Base-by-base conservation (phyloP, 1,139 yeast species). In the Pichia sp. region DNA sequence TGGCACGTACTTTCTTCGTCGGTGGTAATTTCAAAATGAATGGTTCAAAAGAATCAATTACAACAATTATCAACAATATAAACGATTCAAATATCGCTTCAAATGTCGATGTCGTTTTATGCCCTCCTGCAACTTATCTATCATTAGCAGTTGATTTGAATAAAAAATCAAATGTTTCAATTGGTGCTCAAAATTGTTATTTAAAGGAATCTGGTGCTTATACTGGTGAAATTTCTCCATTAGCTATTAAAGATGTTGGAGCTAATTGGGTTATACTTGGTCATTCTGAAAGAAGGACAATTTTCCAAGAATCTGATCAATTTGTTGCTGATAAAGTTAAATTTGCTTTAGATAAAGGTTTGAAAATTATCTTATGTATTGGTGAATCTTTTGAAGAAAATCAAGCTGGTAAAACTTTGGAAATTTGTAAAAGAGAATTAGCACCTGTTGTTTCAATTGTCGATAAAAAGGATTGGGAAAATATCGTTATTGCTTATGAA, bases 21-120 rank as follows among this genome's bases (percentile, higher is more conserved):
- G 98, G 97, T 59, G 98, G 97, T 62, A 91, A 91, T 88, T 89
- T 91, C 77, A 91, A 91, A 71, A 83, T 93, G 88, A 93, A 91
- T 77, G 98, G 99, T 64, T 72, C 95, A 63, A 81, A 79, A 69
- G 77, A 76, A 59, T 83, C 94, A 60, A 83, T 91, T 66, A 77
- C 79, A 67, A 67, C 77, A 56, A 89, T 91, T 63, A 81, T 89
- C 51, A 91, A 80, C 52, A 73, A 79, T 69, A 77, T 91, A 62
- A 91, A 89, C 76, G 64, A 68, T 43, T 83, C 94, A 53, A 72
- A 77, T 43, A 71, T 91, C 56, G 85, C 94, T 52, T 59, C 73
- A 42, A 72, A 81, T 58, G 80, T 77, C 46, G 93, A 91, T 69
- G 96, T 91, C 52, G 98, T 91, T 52, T 77, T 91, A 67, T 81